Percentiles rank a stretch among this genome's conserved stretches.
Evolutionary conservation across 2,329 filamentous ascomycete genomes (phyloP).

Genomic region (Fusarium annulatum): DNA sequence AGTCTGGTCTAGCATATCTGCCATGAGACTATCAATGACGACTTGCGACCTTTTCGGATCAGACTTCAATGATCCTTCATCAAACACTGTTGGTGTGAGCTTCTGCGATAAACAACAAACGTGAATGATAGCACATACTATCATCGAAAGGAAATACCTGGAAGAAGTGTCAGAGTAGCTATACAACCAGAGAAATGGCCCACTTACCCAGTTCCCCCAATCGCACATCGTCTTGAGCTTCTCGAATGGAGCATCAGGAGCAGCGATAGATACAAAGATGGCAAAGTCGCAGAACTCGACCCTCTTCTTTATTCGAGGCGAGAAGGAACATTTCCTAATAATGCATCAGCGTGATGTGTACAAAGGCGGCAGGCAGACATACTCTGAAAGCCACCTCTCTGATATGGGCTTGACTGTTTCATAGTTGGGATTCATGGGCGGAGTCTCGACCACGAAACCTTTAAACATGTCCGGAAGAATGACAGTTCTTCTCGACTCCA

Average conservation of each 20-base stretch:
- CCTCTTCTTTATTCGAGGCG: conserved; percentile 11
- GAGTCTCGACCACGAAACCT: conserved; percentile 3
- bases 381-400: conserved; percentile 21
- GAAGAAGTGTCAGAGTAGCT: background rate
- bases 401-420: conserved; percentile 13
- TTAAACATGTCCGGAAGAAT: conserved; percentile 9
- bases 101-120: rapidly evolving
- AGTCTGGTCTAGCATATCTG: conserved; percentile 4
- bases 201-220: conserved; percentile 25
- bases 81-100: background rate
- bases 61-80: conserved; percentile 14
- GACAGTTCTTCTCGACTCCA: background rate
- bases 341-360: background rate
- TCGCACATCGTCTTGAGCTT: conserved; percentile 24
- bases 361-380: background rate
- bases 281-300: conserved; percentile 26
- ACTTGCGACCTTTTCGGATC: conserved; percentile 4
- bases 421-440: conserved; percentile 6
- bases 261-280: conserved; percentile 12
- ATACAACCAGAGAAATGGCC: rapidly evolving
- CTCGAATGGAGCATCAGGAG: conserved; percentile 8
- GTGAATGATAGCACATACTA: background rate
- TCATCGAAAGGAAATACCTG: conserved; percentile 26
- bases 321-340: conserved; percentile 2
- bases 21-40: conserved; percentile 17